A percentile compares a stretch with the other conserved stretches of the same genome.
Conservation (phyloP, 2,329 filamentous ascomycete species). For the Myriosclerotinia curreyana region DNA sequence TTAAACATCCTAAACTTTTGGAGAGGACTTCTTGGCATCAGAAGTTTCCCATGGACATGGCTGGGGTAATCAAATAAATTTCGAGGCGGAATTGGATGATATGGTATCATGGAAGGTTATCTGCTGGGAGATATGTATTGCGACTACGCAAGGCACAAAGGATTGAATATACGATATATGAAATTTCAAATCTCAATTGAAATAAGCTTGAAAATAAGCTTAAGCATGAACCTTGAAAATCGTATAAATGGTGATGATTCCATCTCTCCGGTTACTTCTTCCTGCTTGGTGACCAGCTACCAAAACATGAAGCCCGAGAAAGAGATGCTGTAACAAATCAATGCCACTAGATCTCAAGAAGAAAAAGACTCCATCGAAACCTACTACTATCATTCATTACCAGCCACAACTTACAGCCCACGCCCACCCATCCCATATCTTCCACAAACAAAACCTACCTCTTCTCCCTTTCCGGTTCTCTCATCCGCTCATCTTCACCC, state of each 20-base stretch:
- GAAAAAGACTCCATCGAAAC: background rate
- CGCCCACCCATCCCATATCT: background rate
- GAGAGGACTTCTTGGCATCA: background rate
- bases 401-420: background rate
- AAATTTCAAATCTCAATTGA: background rate
- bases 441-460: background rate
- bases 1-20: background rate
- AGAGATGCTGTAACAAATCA: background rate
- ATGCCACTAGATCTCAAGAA: background rate
- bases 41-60: no score
- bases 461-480: background rate
- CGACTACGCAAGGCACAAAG: conserved; percentile 14
- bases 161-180: no score
- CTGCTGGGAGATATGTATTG: background rate
- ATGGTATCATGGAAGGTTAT: background rate
- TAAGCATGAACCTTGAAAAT: background rate
- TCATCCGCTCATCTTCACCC: background rate
- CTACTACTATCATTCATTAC: background rate
- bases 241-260: background rate
- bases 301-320: background rate
- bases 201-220: no score
- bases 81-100: background rate
- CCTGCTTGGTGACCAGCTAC: background rate
- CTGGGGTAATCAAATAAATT: background rate
- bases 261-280: background rate